phyloP scores from a whole-genome alignment of 768 basidiomycete genomes.

The Pleurotus tuoliensis region DNA sequence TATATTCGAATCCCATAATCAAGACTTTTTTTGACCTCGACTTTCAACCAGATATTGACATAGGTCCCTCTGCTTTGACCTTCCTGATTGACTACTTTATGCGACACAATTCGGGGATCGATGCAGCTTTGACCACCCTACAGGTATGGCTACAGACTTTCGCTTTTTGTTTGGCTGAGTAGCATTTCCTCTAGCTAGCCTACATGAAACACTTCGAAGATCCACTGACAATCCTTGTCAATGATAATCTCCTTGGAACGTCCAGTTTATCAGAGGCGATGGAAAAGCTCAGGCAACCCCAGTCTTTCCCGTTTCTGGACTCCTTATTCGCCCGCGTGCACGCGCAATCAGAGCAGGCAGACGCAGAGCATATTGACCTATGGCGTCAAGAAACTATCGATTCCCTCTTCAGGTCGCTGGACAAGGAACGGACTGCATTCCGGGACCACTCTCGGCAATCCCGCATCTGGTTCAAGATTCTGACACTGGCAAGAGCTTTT shows the following conservation, averaged over 20 bases:
- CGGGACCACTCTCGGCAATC: slow-evolving; percentile 25
- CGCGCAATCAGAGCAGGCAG: not conserved
- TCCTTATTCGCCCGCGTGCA: slow-evolving; percentile 33
- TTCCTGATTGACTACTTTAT: slow-evolving; percentile 55
- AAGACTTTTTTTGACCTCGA: slow-evolving; percentile 63
- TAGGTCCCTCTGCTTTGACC: slow-evolving; percentile 55
- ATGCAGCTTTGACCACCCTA: slow-evolving; percentile 51
- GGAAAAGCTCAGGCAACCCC: slow-evolving; percentile 10
- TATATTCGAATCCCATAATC: not conserved
- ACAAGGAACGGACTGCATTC: slow-evolving; percentile 34
- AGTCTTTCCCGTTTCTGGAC: slow-evolving; percentile 28
- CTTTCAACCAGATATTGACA: slow-evolving; percentile 56
- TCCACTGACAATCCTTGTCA: slow-evolving; percentile 44
- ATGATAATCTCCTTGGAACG: slow-evolving; percentile 21
- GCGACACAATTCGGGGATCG: slow-evolving; percentile 54
- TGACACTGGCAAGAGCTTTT: slow-evolving; percentile 39
- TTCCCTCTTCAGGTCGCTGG: slow-evolving; percentile 29
- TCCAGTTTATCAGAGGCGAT: not conserved
- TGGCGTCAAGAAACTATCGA: slow-evolving; percentile 24
- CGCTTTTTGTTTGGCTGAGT: not conserved
- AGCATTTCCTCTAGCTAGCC: slow-evolving; percentile 39
- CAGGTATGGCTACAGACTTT: slow-evolving; percentile 41
- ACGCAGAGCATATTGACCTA: slow-evolving; percentile 11
- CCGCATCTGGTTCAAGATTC: slow-evolving; percentile 45
- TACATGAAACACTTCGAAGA: slow-evolving; percentile 73